phyloP scores from a whole-genome alignment of 1,284 basidiomycete genomes.

The Tilletia walkeri region DNA sequence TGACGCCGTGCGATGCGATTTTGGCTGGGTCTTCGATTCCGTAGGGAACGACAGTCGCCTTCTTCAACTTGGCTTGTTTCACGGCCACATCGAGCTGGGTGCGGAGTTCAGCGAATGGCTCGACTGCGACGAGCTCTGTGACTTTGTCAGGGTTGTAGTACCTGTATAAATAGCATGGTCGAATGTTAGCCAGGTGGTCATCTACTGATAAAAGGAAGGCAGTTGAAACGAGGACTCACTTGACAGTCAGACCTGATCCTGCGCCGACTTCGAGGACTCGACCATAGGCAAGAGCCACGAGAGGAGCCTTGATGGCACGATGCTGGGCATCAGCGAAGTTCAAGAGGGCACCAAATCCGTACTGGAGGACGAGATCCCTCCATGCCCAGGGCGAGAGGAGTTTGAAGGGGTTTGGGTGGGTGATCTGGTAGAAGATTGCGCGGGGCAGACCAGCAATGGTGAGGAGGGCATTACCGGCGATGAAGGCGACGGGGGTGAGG shows the following conservation, averaged over 20 bases:
- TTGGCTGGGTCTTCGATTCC: constrained; percentile 26
- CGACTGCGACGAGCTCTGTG: constrained; percentile 29
- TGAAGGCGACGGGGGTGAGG: neutral
- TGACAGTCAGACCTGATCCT: constrained; percentile 31
- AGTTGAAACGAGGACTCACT: neutral
- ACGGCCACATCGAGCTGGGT: constrained; percentile 25
- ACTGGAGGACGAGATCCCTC: constrained; percentile 29
- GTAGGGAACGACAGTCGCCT: constrained; percentile 31
- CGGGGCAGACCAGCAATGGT: constrained; percentile 26
- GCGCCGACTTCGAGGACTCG: constrained; percentile 42
- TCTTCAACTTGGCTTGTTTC: constrained; percentile 20
- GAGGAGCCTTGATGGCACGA: constrained; percentile 21
- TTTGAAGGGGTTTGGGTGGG: constrained; percentile 25
- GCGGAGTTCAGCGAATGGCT: constrained; percentile 35
- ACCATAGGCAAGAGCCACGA: constrained; percentile 32
- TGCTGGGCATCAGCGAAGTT: constrained; percentile 21
- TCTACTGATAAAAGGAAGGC: neutral
- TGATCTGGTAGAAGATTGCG: constrained; percentile 28
- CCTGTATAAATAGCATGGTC: neutral
- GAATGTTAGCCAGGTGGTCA: neutral
- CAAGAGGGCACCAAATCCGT: constrained; percentile 29
- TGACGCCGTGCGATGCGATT: constrained; percentile 25
- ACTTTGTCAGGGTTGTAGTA: constrained; percentile 37
- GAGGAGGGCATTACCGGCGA: neutral
- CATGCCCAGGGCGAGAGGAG: constrained; percentile 32